phyloP scores from a whole-genome alignment of 805 yeast genomes.

The Lipomyces kockii region DNA sequence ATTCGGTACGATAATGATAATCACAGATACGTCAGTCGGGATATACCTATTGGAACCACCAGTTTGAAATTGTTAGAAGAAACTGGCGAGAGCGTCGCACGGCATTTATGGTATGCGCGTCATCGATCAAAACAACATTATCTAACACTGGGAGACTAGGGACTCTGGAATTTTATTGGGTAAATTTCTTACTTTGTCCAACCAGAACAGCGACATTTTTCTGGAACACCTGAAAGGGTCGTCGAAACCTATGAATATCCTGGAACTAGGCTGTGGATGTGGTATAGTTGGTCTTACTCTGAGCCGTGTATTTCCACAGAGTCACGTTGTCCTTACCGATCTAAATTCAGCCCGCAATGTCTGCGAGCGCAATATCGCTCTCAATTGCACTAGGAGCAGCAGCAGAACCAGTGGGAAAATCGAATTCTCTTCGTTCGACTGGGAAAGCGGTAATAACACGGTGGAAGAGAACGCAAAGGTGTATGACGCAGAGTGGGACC shows the following conservation, averaged over 20 bases:
- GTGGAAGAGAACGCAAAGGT: slow-evolving; percentile 26
- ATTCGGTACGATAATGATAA: not conserved
- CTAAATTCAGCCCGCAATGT: slow-evolving; percentile 49
- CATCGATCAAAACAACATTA: slow-evolving; percentile 35
- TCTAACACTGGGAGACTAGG: slow-evolving; percentile 11
- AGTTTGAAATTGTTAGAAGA: slow-evolving; percentile 45
- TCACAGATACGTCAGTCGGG: slow-evolving; percentile 15
- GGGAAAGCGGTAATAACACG: slow-evolving; percentile 43
- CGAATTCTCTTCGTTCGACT: slow-evolving; percentile 47
- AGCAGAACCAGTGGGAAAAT: slow-evolving; percentile 13
- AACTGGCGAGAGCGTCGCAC: slow-evolving; percentile 49
- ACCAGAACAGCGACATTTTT: slow-evolving; percentile 3
- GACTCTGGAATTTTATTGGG: slow-evolving; percentile 33
- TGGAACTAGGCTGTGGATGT: slow-evolving; percentile 54
- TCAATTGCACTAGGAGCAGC: slow-evolving; percentile 32
- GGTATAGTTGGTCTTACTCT: slow-evolving; percentile 49
- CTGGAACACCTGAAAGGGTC: not conserved
- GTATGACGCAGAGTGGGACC: slow-evolving; percentile 46
- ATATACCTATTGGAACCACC: slow-evolving; percentile 8
- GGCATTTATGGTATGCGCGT: slow-evolving; percentile 52
- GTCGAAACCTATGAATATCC: slow-evolving; percentile 34
- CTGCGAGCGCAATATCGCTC: slow-evolving; percentile 44
- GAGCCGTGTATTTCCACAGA: slow-evolving; percentile 36
- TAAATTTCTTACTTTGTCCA: slow-evolving; percentile 8
- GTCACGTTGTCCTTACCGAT: slow-evolving; percentile 46